Base-by-base conservation (phyloP, 2,329 filamentous ascomycete genomes). In the Coleophoma eucalyptorum region DNA sequence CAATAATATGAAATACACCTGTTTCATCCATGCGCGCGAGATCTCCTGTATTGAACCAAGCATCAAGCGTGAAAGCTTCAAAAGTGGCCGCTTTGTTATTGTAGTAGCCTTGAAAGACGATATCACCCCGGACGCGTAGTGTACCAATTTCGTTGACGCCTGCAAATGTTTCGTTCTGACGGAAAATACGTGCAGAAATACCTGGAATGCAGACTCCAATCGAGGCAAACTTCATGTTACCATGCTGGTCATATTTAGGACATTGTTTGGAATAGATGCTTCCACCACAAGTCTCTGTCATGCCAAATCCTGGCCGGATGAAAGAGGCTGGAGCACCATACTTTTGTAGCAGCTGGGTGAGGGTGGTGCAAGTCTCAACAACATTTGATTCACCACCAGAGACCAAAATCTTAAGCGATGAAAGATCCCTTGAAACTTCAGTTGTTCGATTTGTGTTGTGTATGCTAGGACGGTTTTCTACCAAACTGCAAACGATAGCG, bases 71-170 rank as follows among this genome's bases (percentile, higher is more conserved):
- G 48, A 85, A 72, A 0, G 79, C 78, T 31, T 81, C 75, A 13
- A 57, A 62, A 0, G 84, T 88, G 1, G 80, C 82, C n/a, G 73
- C 26, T 0, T 57, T 47, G 34, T 73, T 68, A 20, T 67, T 64
- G 50, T 65, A 64, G 48, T 74, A 74, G 0, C 65, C 76, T 50
- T 79, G 75, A 72, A 87, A 87, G 8, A 89, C 71, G 42, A 83
- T 81, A 0, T 76, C 75, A 1, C 78, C 84, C 31, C 13, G 13
- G 1, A 63, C 21, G 33, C 60, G 43, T 1, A 65, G 48, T 5
- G 58, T 44, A 10, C 61, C 62, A 2, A 75, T 81, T 16, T 58
- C 47, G 8, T 50, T 54, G 16, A 48, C 31, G 8, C 52, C 49
- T 11, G 54, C 54, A 15, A 49, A 38, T n/a, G 32, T 47, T 15